Evolutionary conservation across 345 rosid genomes (phyloP).

Genomic region (Luvunga scandens): DNA sequence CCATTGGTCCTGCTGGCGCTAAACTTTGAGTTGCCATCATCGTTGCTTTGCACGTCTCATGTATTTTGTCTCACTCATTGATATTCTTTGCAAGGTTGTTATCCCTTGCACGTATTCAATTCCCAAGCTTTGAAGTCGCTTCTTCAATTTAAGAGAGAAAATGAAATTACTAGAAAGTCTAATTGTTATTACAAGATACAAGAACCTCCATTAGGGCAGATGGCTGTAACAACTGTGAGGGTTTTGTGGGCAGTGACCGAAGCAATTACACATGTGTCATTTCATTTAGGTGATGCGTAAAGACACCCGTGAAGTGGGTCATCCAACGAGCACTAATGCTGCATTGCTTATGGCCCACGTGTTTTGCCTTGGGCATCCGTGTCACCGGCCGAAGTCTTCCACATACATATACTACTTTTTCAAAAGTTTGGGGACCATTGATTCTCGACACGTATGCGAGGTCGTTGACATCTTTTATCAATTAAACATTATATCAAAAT

Average conservation of each 20-base stretch:
- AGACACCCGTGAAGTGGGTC: not conserved
- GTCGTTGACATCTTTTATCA: not conserved
- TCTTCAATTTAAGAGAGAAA: not conserved
- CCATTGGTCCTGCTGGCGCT: not conserved
- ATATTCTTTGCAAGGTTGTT: not conserved
- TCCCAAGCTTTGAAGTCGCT: conserved; percentile 8
- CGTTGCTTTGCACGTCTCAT: not conserved
- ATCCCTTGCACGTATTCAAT: conserved; percentile 11
- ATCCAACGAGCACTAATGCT: not conserved
- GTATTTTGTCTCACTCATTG: not conserved
- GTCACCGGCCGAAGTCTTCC: not conserved
- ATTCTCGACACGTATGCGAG: not conserved
- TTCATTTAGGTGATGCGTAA: not conserved
- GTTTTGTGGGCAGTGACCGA: conserved; percentile 3
- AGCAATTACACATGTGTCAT: not conserved
- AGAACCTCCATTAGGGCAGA: not conserved
- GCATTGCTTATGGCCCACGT: not conserved
- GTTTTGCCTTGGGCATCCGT: not conserved
- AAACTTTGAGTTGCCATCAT: not conserved
- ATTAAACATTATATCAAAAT: not conserved
- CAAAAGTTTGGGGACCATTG: not conserved
- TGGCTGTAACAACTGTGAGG: not conserved
- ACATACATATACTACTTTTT: not conserved
- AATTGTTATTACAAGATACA: not conserved
- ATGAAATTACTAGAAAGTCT: not conserved